A percentile compares a stretch with the other conserved stretches of the same genome.
Conservation (phyloP, 306 rosid species). For the Sindora glabra region DNA sequence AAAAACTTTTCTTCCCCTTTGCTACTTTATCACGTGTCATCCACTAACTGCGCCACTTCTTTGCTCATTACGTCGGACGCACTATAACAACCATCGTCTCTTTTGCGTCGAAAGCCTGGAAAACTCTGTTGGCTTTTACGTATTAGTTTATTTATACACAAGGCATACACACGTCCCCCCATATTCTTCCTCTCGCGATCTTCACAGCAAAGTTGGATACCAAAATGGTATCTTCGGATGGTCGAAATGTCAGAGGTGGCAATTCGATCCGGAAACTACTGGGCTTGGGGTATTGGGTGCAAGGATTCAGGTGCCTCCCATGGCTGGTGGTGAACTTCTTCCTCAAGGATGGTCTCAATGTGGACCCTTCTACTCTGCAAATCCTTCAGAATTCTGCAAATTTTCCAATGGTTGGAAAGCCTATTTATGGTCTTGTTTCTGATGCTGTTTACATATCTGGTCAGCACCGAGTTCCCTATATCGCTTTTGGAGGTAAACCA, state of each 20-base stretch:
- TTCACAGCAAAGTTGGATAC: no score
- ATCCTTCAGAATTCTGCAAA: conserved; percentile 77
- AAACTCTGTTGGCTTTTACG: no score
- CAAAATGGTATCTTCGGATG: conserved; percentile 28
- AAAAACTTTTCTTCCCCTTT: no score
- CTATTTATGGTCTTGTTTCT: conserved; percentile 70
- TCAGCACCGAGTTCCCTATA: conserved; percentile 86
- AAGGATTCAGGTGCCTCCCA: conserved; percentile 84
- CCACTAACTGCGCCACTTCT: neutral
- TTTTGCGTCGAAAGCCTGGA: neutral
- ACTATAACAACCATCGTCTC: neutral
- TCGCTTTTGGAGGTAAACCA: conserved; percentile 67
- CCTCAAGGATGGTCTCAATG: conserved; percentile 72
- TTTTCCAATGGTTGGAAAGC: conserved; percentile 92
- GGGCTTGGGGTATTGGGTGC: conserved; percentile 82
- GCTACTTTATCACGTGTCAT: no score
- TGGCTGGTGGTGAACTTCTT: conserved; percentile 82
- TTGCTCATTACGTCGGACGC: neutral
- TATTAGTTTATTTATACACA: no score
- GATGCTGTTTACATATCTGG: conserved; percentile 63
- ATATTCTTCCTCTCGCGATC: no score
- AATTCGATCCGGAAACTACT: conserved; percentile 39
- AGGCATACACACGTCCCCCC: no score
- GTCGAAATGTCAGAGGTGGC: neutral
- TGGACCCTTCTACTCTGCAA: conserved; percentile 77